Percentiles rank a stretch among this genome's conserved stretches.
phyloP scores from a whole-genome alignment of 140 eudicot species.

The Bidens hawaiensis region DNA sequence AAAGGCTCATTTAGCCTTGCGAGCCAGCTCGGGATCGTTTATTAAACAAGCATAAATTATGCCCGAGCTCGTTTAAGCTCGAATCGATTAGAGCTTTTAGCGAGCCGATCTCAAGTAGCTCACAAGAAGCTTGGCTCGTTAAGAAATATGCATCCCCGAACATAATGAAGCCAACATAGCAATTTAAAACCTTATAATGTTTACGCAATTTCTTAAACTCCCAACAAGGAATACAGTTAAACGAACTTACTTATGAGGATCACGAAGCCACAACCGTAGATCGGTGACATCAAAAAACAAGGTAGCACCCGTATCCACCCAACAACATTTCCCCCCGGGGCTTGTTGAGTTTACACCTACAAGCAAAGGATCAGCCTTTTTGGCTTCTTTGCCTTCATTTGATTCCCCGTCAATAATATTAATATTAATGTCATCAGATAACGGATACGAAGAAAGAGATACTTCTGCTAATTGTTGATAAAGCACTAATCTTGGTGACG shows the following conservation, averaged over 20 bases:
- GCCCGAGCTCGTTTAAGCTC: no score
- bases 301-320: conserved; percentile 93
- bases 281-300: conserved; percentile 70
- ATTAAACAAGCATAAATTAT: no score
- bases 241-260: conserved; percentile 51
- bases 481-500: conserved; percentile 89
- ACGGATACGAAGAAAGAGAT: conserved; percentile 86
- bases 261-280: conserved; percentile 58
- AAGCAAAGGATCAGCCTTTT: conserved; percentile 42
- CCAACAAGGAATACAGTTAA: not conserved
- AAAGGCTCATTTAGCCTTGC: no score
- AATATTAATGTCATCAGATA: conserved; percentile 54
- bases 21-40: no score
- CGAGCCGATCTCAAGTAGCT: no score
- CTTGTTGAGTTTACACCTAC: conserved; percentile 56
- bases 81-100: no score
- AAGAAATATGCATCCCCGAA: not conserved
- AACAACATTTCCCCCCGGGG: conserved; percentile 87
- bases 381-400: conserved; percentile 30
- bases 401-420: conserved; percentile 36
- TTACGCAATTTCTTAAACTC: not conserved
- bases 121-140: no score
- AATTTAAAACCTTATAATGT: not conserved
- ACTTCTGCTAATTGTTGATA: conserved; percentile 90
- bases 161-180: not conserved